phyloP scores from a whole-genome alignment of 305 asterid genomes.

The Fraxinus xanthoxyloides region DNA sequence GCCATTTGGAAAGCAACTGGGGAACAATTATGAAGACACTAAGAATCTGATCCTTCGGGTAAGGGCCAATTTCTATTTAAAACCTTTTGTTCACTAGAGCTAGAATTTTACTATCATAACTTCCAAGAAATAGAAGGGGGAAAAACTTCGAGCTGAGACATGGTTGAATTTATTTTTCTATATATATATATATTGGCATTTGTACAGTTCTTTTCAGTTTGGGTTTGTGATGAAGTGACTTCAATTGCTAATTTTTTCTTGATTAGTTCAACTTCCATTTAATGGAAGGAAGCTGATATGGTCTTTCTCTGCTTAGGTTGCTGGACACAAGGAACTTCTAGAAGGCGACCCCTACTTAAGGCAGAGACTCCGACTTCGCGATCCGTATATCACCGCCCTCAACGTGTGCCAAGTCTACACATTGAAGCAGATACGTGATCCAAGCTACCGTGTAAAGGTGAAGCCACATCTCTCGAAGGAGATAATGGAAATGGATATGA shows the following conservation, averaged over 20 bases:
- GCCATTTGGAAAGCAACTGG: constrained; percentile 66
- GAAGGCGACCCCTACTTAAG: constrained; percentile 82
- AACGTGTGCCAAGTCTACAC: constrained; percentile 68
- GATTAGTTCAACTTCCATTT: neutral
- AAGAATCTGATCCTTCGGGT: constrained; percentile 74
- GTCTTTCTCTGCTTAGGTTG: constrained; percentile 44
- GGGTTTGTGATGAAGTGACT: neutral
- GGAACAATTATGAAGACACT: constrained; percentile 64
- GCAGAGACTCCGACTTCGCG: constrained; percentile 73
- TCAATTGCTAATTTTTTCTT: neutral
- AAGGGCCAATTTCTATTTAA: neutral
- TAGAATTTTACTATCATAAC: neutral
- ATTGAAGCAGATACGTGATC: constrained; percentile 72
- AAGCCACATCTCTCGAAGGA: constrained; percentile 59
- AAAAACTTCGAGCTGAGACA: neutral
- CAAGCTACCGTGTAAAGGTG: constrained; percentile 51
- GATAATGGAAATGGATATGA: constrained; percentile 53
- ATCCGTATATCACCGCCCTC: constrained; percentile 64
- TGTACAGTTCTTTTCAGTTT: neutral
- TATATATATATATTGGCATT: neutral
- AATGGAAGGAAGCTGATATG: neutral
- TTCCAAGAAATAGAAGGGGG: neutral
- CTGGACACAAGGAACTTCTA: constrained; percentile 66
- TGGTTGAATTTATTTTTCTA: neutral
- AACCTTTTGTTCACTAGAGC: neutral